These are phyloP conservation scores for Brassica balearica DNA, from an alignment of 441 rosid genomes.

Conservation along the genomic window DNA sequence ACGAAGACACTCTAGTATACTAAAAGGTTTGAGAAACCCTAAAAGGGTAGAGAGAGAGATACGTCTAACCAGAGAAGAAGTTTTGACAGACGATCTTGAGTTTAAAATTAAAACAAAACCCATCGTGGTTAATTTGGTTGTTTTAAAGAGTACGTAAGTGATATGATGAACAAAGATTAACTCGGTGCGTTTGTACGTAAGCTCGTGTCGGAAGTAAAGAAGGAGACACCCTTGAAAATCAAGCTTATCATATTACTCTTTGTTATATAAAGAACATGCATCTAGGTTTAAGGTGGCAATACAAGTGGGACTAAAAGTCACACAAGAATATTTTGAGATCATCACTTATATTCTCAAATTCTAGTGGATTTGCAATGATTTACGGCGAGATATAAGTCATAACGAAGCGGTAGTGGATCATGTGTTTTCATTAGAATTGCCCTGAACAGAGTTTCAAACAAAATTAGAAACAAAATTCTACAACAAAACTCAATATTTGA, in stretches of 20 bases:
- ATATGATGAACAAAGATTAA: background rate
- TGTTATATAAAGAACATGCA: constrained; percentile 7
- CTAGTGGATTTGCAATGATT: background rate
- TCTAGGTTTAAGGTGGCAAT: constrained; percentile 14
- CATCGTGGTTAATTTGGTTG: background rate
- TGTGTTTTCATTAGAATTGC: constrained; percentile 10
- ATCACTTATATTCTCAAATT: constrained; percentile 1
- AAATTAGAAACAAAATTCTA: background rate
- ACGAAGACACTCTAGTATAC: background rate
- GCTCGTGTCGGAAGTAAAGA: constrained; percentile 12
- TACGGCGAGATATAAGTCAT: background rate
- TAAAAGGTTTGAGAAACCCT: background rate
- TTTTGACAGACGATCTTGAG: background rate
- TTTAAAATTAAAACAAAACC: constrained; percentile 13
- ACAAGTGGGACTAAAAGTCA: constrained; percentile 10
- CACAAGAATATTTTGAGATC: background rate
- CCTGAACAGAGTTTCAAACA: background rate
- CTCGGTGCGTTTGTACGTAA: background rate
- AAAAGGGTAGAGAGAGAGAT: background rate
- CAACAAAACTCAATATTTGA: background rate
- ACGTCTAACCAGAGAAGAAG: background rate
- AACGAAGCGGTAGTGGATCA: background rate
- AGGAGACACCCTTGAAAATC: constrained; percentile 1
- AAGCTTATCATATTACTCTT: constrained; percentile 21
- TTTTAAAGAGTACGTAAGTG: background rate